Percentiles rank a stretch among this genome's conserved stretches.
Conservation (phyloP, 1,284 basidiomycete species). For the Tilletiaria anomala region DNA sequence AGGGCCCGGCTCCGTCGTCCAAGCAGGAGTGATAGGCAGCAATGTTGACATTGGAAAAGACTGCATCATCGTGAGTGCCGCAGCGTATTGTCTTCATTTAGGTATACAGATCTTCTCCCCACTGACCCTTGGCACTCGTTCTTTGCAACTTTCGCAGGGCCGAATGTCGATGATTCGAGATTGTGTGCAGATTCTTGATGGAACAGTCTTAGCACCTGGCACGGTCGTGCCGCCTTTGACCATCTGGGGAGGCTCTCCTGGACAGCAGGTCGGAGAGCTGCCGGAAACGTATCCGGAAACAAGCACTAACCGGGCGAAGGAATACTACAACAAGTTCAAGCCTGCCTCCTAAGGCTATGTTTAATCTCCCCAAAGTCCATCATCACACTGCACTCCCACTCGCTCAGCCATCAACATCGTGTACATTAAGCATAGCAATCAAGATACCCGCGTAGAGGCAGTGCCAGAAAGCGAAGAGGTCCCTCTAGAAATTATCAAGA, state of each 20-base stretch:
- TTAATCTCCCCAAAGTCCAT: no score
- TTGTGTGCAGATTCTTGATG: slow-evolving; percentile 75
- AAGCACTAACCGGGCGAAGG: background rate
- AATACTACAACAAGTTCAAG: background rate
- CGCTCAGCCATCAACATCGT: background rate
- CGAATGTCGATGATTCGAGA: no score
- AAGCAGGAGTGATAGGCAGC: slow-evolving; percentile 85
- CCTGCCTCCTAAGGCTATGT: background rate
- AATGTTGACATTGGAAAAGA: slow-evolving; percentile 89
- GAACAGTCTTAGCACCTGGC: slow-evolving; percentile 75
- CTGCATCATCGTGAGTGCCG: slow-evolving; percentile 65
- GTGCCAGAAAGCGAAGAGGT: background rate
- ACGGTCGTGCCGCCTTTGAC: slow-evolving; percentile 81
- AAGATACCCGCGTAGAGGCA: background rate
- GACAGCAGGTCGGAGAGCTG: slow-evolving; percentile 31
- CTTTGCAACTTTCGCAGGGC: no score
- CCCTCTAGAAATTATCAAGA: background rate
- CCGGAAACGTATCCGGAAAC: background rate
- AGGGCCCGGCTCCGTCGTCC: slow-evolving; percentile 69
- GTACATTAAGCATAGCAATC: background rate
- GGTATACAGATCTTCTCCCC: no score
- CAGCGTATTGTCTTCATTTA: no score
- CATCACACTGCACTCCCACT: no score
- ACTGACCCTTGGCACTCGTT: no score
- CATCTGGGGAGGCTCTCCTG: slow-evolving; percentile 76